These are phyloP conservation scores for Apostasia ramifera DNA, from an alignment of 106 monocot genomes.

Conservation along the genomic window DNA sequence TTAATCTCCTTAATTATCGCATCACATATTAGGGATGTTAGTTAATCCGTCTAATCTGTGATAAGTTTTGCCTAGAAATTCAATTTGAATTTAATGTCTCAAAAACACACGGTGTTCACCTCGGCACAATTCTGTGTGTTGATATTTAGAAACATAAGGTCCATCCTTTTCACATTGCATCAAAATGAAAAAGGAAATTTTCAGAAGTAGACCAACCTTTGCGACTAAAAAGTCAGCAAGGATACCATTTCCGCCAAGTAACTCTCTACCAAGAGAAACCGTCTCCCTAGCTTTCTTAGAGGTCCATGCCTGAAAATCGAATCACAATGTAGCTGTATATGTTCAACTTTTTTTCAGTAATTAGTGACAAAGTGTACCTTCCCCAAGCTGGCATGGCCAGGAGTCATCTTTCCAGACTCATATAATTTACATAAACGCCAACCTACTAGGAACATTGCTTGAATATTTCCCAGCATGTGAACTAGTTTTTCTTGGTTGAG, in stretches of 20 bases:
- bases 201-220: slow-evolving; percentile 39
- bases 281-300: slow-evolving; percentile 70
- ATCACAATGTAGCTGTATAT: neutral
- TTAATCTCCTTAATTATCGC: too few relatives aligned
- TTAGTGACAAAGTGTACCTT: slow-evolving; percentile 35
- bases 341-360: neutral
- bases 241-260: slow-evolving; percentile 88
- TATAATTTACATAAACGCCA: slow-evolving; percentile 97
- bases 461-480: slow-evolving; percentile 90
- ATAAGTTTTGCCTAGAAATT: too few relatives aligned
- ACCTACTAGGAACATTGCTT: slow-evolving; percentile 90
- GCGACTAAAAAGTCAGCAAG: slow-evolving; percentile 86
- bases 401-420: slow-evolving; percentile 95
- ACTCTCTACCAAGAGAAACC: slow-evolving; percentile 68
- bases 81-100: too few relatives aligned
- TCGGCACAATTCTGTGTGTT: too few relatives aligned
- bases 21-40: too few relatives aligned
- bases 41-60: too few relatives aligned
- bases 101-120: too few relatives aligned
- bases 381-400: slow-evolving; percentile 81
- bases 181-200: too few relatives aligned
- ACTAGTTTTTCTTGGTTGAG: slow-evolving; percentile 87
- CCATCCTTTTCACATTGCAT: too few relatives aligned
- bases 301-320: slow-evolving; percentile 63
- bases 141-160: too few relatives aligned